These are phyloP conservation scores for Lepiota venenata DNA, from an alignment of 768 basidiomycete species.

Conservation along the genomic window DNA sequence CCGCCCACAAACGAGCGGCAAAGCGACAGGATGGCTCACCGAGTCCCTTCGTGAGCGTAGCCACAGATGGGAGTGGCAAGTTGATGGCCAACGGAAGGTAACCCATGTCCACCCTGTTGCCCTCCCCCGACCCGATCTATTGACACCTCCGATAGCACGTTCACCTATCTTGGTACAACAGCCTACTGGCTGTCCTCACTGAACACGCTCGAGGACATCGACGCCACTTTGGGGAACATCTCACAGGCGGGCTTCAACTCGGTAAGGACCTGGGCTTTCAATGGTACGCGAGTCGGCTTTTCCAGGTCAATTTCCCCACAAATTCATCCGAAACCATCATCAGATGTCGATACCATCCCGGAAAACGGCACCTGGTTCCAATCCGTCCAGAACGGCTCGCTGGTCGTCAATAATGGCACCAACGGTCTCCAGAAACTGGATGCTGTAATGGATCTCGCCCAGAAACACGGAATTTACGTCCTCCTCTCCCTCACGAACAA, in stretches of 20 bases:
- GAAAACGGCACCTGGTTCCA: conserved; percentile 64
- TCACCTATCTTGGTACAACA: conserved; percentile 45
- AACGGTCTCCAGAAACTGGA: conserved; percentile 66
- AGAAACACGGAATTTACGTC: conserved; percentile 50
- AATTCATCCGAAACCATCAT: not conserved
- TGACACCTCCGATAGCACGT: conserved; percentile 17
- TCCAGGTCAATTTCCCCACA: not conserved
- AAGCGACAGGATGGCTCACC: conserved; percentile 21
- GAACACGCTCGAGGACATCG: conserved; percentile 53
- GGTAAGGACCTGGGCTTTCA: conserved; percentile 71
- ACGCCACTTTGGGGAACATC: conserved; percentile 54
- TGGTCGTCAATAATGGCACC: conserved; percentile 53
- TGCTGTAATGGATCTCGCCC: conserved; percentile 49
- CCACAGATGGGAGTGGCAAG: conserved; percentile 27
- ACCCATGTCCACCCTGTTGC: conserved; percentile 2
- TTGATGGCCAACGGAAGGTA: conserved; percentile 58
- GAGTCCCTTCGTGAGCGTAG: conserved; percentile 38
- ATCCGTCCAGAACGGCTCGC: conserved; percentile 49
- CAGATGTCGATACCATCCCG: conserved; percentile 53
- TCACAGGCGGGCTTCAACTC: conserved; percentile 52
- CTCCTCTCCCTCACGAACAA: conserved; percentile 60
- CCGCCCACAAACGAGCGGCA: conserved; percentile 22
- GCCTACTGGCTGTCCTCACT: conserved; percentile 64
- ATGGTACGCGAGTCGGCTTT: conserved; percentile 39
- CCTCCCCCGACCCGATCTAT: conserved; percentile 5